Conservation (phyloP, 2,329 filamentous ascomycete genomes). For the Plenodomus biglobosus region DNA sequence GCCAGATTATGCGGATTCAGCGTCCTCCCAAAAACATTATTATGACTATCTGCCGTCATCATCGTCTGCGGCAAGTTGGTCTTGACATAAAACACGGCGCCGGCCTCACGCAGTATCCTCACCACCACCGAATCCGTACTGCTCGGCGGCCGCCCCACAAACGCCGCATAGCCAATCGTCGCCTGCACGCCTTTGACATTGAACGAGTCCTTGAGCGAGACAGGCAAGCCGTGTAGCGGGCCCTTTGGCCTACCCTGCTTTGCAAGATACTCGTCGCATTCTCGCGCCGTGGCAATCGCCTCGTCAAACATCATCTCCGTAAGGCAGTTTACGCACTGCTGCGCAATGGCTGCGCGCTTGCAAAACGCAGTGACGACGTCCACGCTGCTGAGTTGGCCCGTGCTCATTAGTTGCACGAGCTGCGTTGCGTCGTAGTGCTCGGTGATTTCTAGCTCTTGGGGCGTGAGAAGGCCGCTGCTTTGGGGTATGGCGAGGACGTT, state of each 20-base stretch:
- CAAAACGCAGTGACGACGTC: slow-evolving; percentile 58
- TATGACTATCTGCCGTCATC: slow-evolving; percentile 56
- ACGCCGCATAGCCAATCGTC: slow-evolving; percentile 60
- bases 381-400: slow-evolving; percentile 26
- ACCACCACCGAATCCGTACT: slow-evolving; percentile 41
- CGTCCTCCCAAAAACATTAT: slow-evolving; percentile 63
- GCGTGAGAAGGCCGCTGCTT: slow-evolving; percentile 34
- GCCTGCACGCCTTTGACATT: slow-evolving; percentile 60
- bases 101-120: slow-evolving; percentile 42
- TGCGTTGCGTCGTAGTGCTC: slow-evolving; percentile 40
- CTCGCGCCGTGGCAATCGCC: slow-evolving; percentile 43
- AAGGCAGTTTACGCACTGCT: slow-evolving; percentile 57
- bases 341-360: slow-evolving; percentile 57
- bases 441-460: slow-evolving; percentile 39
- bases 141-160: slow-evolving; percentile 36
- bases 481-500: slow-evolving; percentile 36
- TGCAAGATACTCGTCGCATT: slow-evolving; percentile 43
- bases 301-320: slow-evolving; percentile 50
- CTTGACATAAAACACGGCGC: slow-evolving; percentile 57
- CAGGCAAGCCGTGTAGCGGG: slow-evolving; percentile 56
- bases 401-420: slow-evolving; percentile 30
- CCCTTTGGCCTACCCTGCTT: slow-evolving; percentile 50
- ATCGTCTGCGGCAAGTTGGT: slow-evolving; percentile 57
- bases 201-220: slow-evolving; percentile 64
- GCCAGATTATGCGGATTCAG: slow-evolving; percentile 65